A percentile compares a stretch with the other conserved stretches of the same genome.
These are phyloP conservation scores for Hypoxylon rubiginosum DNA, from an alignment of 2,329 filamentous ascomycete genomes.

Conservation along the genomic window DNA sequence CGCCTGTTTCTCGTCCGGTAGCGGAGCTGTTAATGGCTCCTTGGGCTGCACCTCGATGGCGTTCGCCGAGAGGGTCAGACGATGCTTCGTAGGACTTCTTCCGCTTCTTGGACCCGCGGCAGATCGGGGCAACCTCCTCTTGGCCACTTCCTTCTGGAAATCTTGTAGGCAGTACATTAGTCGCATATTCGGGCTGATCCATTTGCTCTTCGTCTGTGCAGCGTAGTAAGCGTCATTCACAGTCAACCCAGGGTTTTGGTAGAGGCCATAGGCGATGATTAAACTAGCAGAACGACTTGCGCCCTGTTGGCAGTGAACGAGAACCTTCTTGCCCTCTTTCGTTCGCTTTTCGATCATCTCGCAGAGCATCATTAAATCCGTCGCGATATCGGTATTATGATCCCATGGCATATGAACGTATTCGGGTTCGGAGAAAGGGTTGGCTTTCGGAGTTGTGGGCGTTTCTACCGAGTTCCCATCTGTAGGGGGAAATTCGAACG, in stretches of 20 bases:
- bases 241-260: constrained; percentile 79
- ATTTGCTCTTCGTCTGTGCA: constrained; percentile 83
- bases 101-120: constrained; percentile 64
- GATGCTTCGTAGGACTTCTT: constrained; percentile 71
- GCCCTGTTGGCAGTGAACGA: constrained; percentile 88
- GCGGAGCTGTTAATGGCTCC: constrained; percentile 72
- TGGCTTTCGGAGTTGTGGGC: constrained; percentile 71
- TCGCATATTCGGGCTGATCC: constrained; percentile 94
- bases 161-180: constrained; percentile 91
- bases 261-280: constrained; percentile 88
- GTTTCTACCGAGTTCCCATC: constrained; percentile 58
- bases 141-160: constrained; percentile 75
- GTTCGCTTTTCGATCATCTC: constrained; percentile 81
- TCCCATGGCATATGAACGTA: constrained; percentile 92
- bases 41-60: constrained; percentile 66
- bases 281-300: constrained; percentile 87
- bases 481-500: constrained; percentile 68
- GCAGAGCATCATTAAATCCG: constrained; percentile 80
- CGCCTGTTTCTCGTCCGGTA: constrained; percentile 67
- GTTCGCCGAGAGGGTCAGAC: constrained; percentile 71
- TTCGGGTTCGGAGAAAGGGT: constrained; percentile 70
- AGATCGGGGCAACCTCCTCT: constrained; percentile 62
- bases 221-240: constrained; percentile 88
- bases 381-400: constrained; percentile 87
- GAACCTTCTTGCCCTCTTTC: constrained; percentile 79